Evolutionary conservation across 2,329 filamentous ascomycete genomes (phyloP), one percentile per base, ranked within the genome.

Genomic region (Cladosporium austrohemisphaericum): DNA sequence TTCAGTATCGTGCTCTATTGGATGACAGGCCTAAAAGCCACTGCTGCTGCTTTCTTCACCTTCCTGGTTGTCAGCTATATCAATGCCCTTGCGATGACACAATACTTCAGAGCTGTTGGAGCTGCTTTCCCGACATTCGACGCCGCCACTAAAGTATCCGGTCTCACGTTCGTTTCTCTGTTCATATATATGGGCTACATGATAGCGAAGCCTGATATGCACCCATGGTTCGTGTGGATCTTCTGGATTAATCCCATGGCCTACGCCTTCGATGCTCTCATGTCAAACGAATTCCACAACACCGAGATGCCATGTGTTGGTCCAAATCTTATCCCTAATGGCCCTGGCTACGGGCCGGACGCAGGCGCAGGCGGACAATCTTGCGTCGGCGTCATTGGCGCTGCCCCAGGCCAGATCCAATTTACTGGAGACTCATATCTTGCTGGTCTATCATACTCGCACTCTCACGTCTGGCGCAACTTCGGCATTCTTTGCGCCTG

Each of bases 401-500:
- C 83, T 5, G 71, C 76, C 0, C 65, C 77, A 0, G 83, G 82
- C 0, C 66, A 73, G 33, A 57, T 60, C 4, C 76, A 70, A 1
- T 77, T 87, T 4, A 79, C 70, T 14, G 84, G 84, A 1, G 81
- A 85, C 52, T 70, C 74, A 1, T 87, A 79, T 55, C 79, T 86
- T 4, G 62, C 57, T 0, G 77, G 74, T 83, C 35, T 38, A 84
- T 52, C 70, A 73, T 1, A 69, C 54, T 63, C 60, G 10, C 63
- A 64, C 45, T 64, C 62, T 4, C 65, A 71, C 35, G 59, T 69
- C 4, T 67, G 62, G 63, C 60, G 84, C 10, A 88, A 88, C 60
- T 75, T 86, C 50, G 85, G 84, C 1, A 85, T 89, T 45, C 57
- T 84, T 29, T 83, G 79, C 74, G 80, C 75, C 0, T 85, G 75